Conservation (phyloP, 768 basidiomycete species). For the Mycena rosella region DNA sequence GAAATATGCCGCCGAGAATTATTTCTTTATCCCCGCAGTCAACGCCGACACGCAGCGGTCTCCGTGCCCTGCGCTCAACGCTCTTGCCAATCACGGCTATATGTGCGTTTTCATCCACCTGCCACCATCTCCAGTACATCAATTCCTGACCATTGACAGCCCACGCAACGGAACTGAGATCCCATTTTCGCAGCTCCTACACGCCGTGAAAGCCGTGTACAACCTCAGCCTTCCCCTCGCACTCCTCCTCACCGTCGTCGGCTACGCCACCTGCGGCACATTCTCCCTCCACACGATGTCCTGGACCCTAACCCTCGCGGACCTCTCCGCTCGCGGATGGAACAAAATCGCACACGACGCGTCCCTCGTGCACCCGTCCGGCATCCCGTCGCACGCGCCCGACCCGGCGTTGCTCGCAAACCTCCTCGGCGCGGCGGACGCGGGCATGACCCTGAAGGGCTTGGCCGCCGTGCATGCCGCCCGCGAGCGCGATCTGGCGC, state of each 20-base stretch:
- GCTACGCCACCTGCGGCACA: slow-evolving; percentile 61
- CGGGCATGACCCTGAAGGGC: slow-evolving; percentile 60
- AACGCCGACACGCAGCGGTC: slow-evolving; percentile 49
- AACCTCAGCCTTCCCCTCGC: slow-evolving; percentile 72
- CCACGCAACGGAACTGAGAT: slow-evolving; percentile 67
- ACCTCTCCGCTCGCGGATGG: slow-evolving; percentile 65
- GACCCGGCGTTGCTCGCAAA: slow-evolving; percentile 51
- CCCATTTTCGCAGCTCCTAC: slow-evolving; percentile 58
- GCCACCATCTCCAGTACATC: not conserved
- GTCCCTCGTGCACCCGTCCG: slow-evolving; percentile 66
- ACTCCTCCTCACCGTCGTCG: slow-evolving; percentile 61
- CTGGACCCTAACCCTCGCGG: slow-evolving; percentile 59
- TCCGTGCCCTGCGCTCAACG: slow-evolving; percentile 69
- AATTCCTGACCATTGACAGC: too few relatives aligned
- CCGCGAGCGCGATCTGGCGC: slow-evolving; percentile 51
- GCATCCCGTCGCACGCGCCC: slow-evolving; percentile 56
- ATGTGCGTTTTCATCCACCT: slow-evolving; percentile 50
- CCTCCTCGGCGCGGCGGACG: slow-evolving; percentile 41
- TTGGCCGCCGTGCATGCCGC: slow-evolving; percentile 64
- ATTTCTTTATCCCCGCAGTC: slow-evolving; percentile 44
- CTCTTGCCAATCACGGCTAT: slow-evolving; percentile 69
- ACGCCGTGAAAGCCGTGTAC: slow-evolving; percentile 69
- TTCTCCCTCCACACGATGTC: slow-evolving; percentile 40
- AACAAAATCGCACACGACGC: slow-evolving; percentile 74
- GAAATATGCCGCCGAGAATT: not conserved